These are phyloP conservation scores for Dictyostelium capitatum DNA, from an alignment of 78 protist genomes.

Conservation along the genomic window DNA sequence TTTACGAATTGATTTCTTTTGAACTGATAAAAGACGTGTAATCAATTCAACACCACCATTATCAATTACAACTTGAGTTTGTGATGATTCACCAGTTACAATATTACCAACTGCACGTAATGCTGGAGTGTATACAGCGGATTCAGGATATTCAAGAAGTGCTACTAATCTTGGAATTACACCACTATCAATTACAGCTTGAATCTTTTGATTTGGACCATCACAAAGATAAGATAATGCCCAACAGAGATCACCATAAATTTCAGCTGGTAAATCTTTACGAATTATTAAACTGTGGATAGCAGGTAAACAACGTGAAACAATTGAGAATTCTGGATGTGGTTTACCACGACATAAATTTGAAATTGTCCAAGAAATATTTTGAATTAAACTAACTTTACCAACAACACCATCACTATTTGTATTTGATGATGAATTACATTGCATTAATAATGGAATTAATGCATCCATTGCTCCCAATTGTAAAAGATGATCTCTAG, in stretches of 20 bases:
- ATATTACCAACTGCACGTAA: constrained; percentile 98
- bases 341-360: constrained; percentile 85
- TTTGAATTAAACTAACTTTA: constrained; percentile 86
- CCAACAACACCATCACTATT: background rate
- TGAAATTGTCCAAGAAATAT: constrained; percentile 97
- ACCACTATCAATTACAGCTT: constrained; percentile 88
- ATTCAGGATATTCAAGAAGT: constrained; percentile 69
- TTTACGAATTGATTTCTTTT: constrained; percentile 86
- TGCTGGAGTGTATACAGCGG: constrained; percentile 95
- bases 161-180: constrained; percentile 89
- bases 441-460: background rate
- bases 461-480: constrained; percentile 26
- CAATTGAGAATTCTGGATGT: constrained; percentile 75
- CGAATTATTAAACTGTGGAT: background rate
- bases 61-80: constrained; percentile 95
- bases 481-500: constrained; percentile 87
- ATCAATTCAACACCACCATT: constrained; percentile 81
- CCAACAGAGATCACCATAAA: constrained; percentile 97
- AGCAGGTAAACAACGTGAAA: background rate
- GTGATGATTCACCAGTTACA: constrained; percentile 97
- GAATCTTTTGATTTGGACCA: constrained; percentile 91
- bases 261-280: constrained; percentile 48
- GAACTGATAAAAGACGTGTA: constrained; percentile 1
- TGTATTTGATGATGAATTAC: background rate
- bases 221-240: constrained; percentile 97